Evolutionary conservation across 1,284 basidiomycete genomes (phyloP), one percentile per base, ranked within the genome.

Genomic region (Coniferiporia weirii): DNA sequence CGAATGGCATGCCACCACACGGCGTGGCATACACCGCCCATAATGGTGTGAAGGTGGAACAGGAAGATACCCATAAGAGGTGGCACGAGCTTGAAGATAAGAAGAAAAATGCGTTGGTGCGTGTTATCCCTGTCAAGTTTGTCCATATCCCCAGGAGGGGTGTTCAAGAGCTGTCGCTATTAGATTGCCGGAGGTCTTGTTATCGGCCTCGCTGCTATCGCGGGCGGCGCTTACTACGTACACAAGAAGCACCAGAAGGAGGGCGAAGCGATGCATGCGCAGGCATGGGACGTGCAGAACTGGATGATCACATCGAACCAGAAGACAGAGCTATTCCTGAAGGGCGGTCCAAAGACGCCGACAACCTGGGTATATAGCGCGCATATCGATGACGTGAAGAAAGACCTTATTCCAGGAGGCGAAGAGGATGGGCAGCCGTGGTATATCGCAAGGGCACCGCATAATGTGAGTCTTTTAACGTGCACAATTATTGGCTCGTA

Each of bases 161-260:
- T 27, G 5, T 27, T 27, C 27, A 27, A 27, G 43, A 17, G 19
- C 1, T n/a, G 15, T 10, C 2, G 45, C 55, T 49, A 20, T 62
- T 27, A 89, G 87, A 65, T 88, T 60, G 87, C 83, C 34, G 87
- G 83, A 36, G 87, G 83, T 36, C 64, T 88, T 36, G 69, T 78
- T 44, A 82, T 78, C 1, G 85, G 83, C 3, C 69, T 74, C 36
- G 79, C 77, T 17, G 68, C 73, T 7, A 53, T 84, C 35, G 83
- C 70, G 8, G 85, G 84, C 5, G 54, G 54, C 15, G 27, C 27
- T 27, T 70, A 73, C 55, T 68, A 70, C 52, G 81, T 79, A 1
- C 84, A 76, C 71, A 81, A 83, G 58, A 64, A 79, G n/a, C 81
- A 87, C 64, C 73, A 80, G 64, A 75, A 86, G 65, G 74, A 71